Percentiles rank a stretch among this genome's conserved stretches.
These are phyloP conservation scores for Coemansia sp. DNA, from an alignment of 192 early-diverging fungal species.

Conservation along the genomic window DNA sequence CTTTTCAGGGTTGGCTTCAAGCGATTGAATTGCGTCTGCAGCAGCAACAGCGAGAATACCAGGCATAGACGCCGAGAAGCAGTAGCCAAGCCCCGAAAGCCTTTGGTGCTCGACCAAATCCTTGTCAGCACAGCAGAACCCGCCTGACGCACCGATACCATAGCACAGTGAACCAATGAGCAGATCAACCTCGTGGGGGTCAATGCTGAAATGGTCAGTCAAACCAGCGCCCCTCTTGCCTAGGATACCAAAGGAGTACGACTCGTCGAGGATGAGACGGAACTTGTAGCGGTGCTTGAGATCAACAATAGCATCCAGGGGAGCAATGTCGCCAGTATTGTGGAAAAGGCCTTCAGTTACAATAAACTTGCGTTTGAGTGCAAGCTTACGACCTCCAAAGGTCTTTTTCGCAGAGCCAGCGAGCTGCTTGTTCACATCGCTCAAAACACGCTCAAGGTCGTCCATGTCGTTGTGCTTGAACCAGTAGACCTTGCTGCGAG, in stretches of 20 bases:
- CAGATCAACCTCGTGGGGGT: conserved; percentile 81
- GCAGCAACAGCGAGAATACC: conserved; percentile 88
- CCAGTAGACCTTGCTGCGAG: conserved; percentile 85
- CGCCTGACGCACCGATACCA: conserved; percentile 79
- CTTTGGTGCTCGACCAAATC: conserved; percentile 91
- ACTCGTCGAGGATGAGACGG: conserved; percentile 92
- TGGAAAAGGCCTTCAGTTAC: conserved; percentile 89
- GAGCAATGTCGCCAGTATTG: conserved; percentile 85
- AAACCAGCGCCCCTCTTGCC: conserved; percentile 86
- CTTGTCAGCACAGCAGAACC: conserved; percentile 86
- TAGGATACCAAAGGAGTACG: conserved; percentile 83
- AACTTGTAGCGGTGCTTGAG: conserved; percentile 97
- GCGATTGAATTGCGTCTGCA: conserved; percentile 70
- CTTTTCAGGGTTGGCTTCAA: conserved; percentile 30
- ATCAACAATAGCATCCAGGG: conserved; percentile 77
- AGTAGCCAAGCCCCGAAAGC: conserved; percentile 86
- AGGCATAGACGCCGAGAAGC: conserved; percentile 93
- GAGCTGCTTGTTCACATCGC: conserved; percentile 71
- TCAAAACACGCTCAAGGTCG: conserved; percentile 84
- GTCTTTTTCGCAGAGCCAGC: conserved; percentile 58
- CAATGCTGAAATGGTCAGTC: conserved; percentile 77
- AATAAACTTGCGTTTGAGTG: conserved; percentile 89
- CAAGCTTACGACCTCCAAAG: conserved; percentile 21
- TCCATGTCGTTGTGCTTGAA: conserved; percentile 98
- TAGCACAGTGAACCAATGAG: conserved; percentile 82